Evolutionary conservation across 2,329 filamentous ascomycete species (phyloP), one percentile per base, ranked within the genome.

Genomic region (Colletotrichum lindemuthianum): DNA sequence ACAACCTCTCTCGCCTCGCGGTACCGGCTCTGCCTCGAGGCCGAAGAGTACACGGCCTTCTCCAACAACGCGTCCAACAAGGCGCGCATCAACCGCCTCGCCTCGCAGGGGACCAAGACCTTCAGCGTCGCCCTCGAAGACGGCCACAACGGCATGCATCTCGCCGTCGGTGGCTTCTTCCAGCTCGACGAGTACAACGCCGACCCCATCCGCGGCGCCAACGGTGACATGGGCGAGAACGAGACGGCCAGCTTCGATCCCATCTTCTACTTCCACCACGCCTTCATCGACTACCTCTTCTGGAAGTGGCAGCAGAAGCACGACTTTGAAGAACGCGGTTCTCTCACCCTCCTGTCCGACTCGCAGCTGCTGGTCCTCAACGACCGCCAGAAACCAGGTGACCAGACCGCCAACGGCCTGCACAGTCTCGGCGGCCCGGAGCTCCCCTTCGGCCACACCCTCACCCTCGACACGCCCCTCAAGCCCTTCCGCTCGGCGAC

Each of bases 241-340:
- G 72, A 76, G n/a, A 75, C 72, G 34, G 72, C 74, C 80, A 66
- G 59, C 6, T 75, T 76, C 41, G 74, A 76, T 50, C 72, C 72
- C n/a, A 69, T 74, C 56, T 75, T 75, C 55, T 75, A 65, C 68
- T 71, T 75, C 59, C 74, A 75, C 49, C 74, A 75, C 59, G 68
- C 61, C 63, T 75, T 73, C 55, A 65, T 75, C 49, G 73, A 75
- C 67, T 60, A 65, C 39, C 56, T 70, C 8, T 75, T 75, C 59
- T 74, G 73, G 72, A 50, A 48, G 6, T 75, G 74, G 74, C 74
- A 76, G 67, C 39, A 63, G 13, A 56, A 57, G 5, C 41, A 72
- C 41, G 33, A n/a, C 9, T 7, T 24, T 24, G 24, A 24, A 24
- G 24, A 24, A 24, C 24, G 24, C 24, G 24, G 24, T 24, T 24